Conservation (phyloP, 176 grass and related monocot genomes). For the Secale cereale region DNA sequence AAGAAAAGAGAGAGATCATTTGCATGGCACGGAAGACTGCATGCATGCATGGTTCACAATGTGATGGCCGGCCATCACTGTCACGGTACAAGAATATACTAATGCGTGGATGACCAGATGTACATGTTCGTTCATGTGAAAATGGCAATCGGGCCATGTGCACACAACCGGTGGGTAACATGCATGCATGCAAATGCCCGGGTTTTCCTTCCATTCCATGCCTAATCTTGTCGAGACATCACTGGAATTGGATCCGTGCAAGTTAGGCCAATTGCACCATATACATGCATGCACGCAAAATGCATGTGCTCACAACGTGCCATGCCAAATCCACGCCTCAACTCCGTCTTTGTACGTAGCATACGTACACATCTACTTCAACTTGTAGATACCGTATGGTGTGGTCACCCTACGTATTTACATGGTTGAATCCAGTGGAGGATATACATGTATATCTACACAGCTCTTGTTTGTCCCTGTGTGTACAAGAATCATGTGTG, state of each 20-base stretch:
- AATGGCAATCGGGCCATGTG: constrained; percentile 5
- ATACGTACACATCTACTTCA: neutral
- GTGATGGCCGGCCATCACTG: too few relatives aligned
- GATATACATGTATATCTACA: neutral
- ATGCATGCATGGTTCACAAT: too few relatives aligned
- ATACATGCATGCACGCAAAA: neutral
- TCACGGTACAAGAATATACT: too few relatives aligned
- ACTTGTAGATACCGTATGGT: neutral
- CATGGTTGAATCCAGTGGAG: neutral
- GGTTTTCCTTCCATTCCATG: too few relatives aligned
- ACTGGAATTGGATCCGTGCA: neutral
- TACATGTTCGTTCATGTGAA: neutral
- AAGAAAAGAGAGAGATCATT: neutral
- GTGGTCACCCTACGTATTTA: neutral
- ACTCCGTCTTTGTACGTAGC: neutral
- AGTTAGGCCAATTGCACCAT: neutral
- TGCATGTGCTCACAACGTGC: neutral
- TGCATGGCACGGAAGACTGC: neutral
- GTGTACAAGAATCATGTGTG: neutral
- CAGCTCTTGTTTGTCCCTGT: neutral
- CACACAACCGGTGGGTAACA: neutral
- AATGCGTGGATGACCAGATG: neutral
- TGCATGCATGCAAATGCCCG: neutral
- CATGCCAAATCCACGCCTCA: neutral
- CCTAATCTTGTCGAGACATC: neutral